A percentile compares a stretch with the other conserved stretches of the same genome.
phyloP scores from a whole-genome alignment of 768 basidiomycete species.

The Pleurotus tuber-regium region DNA sequence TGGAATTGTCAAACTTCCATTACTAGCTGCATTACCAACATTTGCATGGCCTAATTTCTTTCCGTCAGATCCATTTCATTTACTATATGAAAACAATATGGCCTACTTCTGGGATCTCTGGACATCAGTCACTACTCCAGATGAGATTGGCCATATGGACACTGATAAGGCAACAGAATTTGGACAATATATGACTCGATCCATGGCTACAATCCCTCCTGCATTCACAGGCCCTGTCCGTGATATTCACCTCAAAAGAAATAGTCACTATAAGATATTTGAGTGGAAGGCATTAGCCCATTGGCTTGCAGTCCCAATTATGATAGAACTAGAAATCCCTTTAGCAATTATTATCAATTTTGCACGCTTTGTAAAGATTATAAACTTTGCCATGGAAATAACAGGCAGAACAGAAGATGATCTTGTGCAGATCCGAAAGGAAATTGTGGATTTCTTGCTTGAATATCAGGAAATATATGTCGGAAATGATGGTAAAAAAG shows the following conservation, averaged over 20 bases:
- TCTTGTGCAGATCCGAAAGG: conserved; percentile 17
- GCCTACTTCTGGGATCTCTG: conserved; percentile 30
- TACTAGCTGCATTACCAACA: conserved; percentile 26
- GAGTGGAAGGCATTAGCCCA: conserved; percentile 35
- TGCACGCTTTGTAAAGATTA: conserved; percentile 20
- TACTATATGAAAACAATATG: conserved; percentile 31
- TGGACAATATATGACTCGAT: conserved; percentile 19
- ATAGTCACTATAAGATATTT: conserved; percentile 34
- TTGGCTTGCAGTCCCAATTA: conserved; percentile 33
- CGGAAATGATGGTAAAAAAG: conserved; percentile 23
- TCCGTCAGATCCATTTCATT: conserved; percentile 33
- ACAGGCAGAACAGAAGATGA: conserved; percentile 15
- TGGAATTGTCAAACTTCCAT: conserved; percentile 24
- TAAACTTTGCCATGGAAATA: conserved; percentile 30
- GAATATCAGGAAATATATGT: conserved; percentile 27
- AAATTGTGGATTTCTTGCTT: conserved; percentile 22
- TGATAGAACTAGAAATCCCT: conserved; percentile 26
- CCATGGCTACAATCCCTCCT: conserved; percentile 28
- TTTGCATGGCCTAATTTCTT: conserved; percentile 31
- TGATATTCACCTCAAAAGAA: conserved; percentile 27
- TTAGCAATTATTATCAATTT: conserved; percentile 23
- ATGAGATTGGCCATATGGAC: conserved; percentile 20
- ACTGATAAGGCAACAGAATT: conserved; percentile 16
- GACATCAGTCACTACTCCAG: conserved; percentile 15
- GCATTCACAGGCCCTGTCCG: conserved; percentile 28